Conservation (phyloP, 1,139 yeast species). For the Magnusiomyces clavatus region DNA sequence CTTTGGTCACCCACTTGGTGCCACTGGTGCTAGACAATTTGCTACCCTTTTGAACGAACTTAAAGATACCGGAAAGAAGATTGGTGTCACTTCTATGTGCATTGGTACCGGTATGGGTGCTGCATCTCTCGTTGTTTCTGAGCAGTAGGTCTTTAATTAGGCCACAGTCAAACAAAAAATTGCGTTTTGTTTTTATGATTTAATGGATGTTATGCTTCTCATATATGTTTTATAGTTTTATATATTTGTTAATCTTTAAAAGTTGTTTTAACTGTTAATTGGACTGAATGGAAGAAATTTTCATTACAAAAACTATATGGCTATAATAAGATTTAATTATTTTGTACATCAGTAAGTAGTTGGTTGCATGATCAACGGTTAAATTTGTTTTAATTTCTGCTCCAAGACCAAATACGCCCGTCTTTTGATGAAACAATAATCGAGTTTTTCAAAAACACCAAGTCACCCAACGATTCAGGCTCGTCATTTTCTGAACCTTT, state of each 20-base stretch:
- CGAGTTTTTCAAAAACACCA: conserved; percentile 9
- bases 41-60: conserved; percentile 82
- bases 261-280: neutral
- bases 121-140: conserved; percentile 75
- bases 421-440: conserved; percentile 12
- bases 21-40: conserved; percentile 92
- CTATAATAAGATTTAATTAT: no score
- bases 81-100: conserved; percentile 94
- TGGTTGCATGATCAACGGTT: no score
- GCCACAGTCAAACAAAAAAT: neutral
- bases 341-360: no score
- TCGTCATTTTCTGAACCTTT: no score
- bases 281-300: no score
- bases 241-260: neutral
- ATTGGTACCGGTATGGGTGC: conserved; percentile 99
- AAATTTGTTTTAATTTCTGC: conserved; percentile 3
- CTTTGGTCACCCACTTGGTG: conserved; percentile 90
- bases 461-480: conserved; percentile 9
- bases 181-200: neutral
- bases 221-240: neutral
- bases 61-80: conserved; percentile 54
- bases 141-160: conserved; percentile 32
- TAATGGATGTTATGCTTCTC: neutral
- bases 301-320: no score
- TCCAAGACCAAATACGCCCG: conserved; percentile 14